These are phyloP conservation scores for Plenodomus lindquistii DNA, from an alignment of 2,329 filamentous ascomycete species.

Conservation along the genomic window DNA sequence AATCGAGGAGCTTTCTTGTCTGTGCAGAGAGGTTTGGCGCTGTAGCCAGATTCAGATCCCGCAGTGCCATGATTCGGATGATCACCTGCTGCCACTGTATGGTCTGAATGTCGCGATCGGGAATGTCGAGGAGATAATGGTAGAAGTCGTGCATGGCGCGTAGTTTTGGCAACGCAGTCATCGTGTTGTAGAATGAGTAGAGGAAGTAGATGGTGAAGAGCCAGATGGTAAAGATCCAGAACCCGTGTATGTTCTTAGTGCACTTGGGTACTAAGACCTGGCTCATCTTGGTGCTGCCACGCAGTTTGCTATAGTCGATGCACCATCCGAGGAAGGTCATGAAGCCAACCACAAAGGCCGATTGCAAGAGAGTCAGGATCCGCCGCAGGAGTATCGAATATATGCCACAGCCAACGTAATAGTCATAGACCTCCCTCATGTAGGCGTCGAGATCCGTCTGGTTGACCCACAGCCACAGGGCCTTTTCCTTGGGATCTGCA, in stretches of 20 bases:
- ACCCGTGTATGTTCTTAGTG: constrained; percentile 70
- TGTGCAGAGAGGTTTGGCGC: constrained; percentile 62
- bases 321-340: constrained; percentile 84
- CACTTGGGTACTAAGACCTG: constrained; percentile 74
- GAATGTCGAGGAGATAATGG: constrained; percentile 77
- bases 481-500: constrained; percentile 70
- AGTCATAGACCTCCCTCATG: constrained; percentile 82
- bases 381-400: constrained; percentile 81
- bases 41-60: constrained; percentile 88
- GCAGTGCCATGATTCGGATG: constrained; percentile 77
- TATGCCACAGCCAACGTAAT: constrained; percentile 80
- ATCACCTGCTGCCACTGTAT: constrained; percentile 94
- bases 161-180: constrained; percentile 73
- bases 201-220: constrained; percentile 84
- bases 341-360: constrained; percentile 79
- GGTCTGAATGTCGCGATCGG: constrained; percentile 85
- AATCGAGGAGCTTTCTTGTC: constrained; percentile 68
- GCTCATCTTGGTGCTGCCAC: constrained; percentile 63
- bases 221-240: constrained; percentile 81
- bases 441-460: constrained; percentile 88
- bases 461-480: constrained; percentile 92
- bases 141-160: constrained; percentile 84
- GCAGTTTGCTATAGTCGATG: constrained; percentile 76
- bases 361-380: constrained; percentile 74
- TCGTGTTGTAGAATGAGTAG: constrained; percentile 74